A percentile compares a stretch with the other conserved stretches of the same genome.
These are phyloP conservation scores for Cercospora canescens DNA, from an alignment of 2,329 filamentous ascomycete genomes.

Conservation along the genomic window DNA sequence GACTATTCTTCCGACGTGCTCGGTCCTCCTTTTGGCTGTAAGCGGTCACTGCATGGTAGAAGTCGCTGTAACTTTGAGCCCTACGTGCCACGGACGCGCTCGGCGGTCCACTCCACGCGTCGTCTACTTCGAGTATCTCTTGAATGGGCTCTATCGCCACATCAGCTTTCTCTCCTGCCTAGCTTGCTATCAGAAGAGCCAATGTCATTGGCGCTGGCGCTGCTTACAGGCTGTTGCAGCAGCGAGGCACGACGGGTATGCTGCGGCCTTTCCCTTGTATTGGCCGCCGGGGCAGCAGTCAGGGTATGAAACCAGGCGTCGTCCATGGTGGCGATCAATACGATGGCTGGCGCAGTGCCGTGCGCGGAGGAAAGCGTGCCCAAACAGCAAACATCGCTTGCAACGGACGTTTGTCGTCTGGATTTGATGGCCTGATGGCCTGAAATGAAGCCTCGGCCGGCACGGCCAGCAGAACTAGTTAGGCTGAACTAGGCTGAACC, in stretches of 20 bases:
- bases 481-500: not conserved
- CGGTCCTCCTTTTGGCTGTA: slow-evolving; percentile 56
- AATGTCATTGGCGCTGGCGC: slow-evolving; percentile 27
- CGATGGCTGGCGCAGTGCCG: not conserved
- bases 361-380: not conserved
- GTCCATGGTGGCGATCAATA: slow-evolving; percentile 47
- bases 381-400: not conserved
- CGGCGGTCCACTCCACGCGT: slow-evolving; percentile 57
- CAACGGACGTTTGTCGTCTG: not conserved
- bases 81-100: slow-evolving; percentile 65
- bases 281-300: slow-evolving; percentile 53
- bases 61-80: slow-evolving; percentile 77
- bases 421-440: not conserved
- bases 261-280: slow-evolving; percentile 47
- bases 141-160: slow-evolving; percentile 59
- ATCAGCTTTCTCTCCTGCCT: slow-evolving; percentile 59
- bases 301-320: slow-evolving; percentile 79
- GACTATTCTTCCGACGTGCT: slow-evolving; percentile 42
- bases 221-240: slow-evolving; percentile 56
- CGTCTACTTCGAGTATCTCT: slow-evolving; percentile 54
- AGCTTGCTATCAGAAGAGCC: slow-evolving; percentile 43
- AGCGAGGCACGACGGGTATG: slow-evolving; percentile 70
- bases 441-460: not conserved
- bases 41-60: slow-evolving; percentile 64
- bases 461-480: too few relatives aligned